phyloP scores from a whole-genome alignment of 805 yeast genomes.

The Starmerella lactis-condensi region DNA sequence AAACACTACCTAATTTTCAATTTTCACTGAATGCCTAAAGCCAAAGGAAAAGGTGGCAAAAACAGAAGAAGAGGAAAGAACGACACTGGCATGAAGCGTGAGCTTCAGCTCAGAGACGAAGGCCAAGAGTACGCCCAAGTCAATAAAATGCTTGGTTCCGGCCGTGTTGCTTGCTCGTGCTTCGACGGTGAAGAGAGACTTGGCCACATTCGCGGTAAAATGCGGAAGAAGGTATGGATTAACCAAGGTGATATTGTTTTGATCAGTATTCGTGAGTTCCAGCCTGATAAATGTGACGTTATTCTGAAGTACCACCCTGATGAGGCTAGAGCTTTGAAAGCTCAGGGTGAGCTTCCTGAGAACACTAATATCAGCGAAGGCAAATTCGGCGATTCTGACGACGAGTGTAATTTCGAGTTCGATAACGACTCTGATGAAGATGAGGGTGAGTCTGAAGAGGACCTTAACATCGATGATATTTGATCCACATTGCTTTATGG shows the following conservation, averaged over 20 bases:
- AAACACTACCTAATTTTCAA: no score
- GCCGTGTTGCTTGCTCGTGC: conserved; percentile 87
- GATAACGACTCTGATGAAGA: conserved; percentile 78
- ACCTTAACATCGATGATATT: conserved; percentile 88
- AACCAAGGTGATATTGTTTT: conserved; percentile 94
- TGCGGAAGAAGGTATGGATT: conserved; percentile 99
- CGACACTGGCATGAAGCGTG: conserved; percentile 85
- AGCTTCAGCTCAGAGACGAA: conserved; percentile 75
- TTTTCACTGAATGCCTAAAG: conserved; percentile 42
- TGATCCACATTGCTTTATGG: no score
- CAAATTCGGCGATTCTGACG: conserved; percentile 92
- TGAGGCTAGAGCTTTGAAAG: conserved; percentile 92
- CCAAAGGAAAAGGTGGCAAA: conserved; percentile 53
- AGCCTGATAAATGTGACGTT: conserved; percentile 95
- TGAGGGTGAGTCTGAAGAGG: conserved; percentile 47
- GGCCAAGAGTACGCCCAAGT: conserved; percentile 98
- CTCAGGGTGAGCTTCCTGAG: conserved; percentile 93
- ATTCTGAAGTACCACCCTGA: conserved; percentile 92
- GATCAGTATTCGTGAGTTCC: conserved; percentile 93
- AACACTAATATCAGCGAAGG: conserved; percentile 94
- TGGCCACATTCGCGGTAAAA: conserved; percentile 97
- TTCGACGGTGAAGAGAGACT: conserved; percentile 86
- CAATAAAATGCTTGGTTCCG: conserved; percentile 94
- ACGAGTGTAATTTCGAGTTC: conserved; percentile 94
- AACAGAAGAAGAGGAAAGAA: conserved; percentile 97